Evolutionary conservation across 129 eudicot genomes (phyloP).

Genomic region (Calendula officinalis): DNA sequence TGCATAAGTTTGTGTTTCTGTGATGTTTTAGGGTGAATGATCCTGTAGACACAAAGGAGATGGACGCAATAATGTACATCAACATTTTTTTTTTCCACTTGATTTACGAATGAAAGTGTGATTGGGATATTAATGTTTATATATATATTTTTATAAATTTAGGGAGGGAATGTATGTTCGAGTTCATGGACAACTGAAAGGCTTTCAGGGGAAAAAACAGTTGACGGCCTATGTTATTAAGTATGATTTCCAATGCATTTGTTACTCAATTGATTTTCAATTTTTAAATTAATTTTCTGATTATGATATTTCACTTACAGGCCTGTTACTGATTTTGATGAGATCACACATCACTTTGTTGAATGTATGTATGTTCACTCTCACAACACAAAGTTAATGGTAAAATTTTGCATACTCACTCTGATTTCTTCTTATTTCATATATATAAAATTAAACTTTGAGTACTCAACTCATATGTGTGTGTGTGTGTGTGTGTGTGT

Average conservation of each 20-base stretch:
- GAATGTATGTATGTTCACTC: conserved; percentile 70
- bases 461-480: background rate
- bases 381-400: conserved; percentile 56
- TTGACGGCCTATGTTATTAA: conserved; percentile 68
- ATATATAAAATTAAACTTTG: conserved; percentile 4
- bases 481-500: conserved; percentile 1
- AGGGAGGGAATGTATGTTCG: conserved; percentile 85
- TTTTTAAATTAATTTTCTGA: background rate
- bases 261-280: conserved; percentile 3
- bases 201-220: conserved; percentile 84
- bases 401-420: conserved; percentile 23
- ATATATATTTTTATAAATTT: conserved; percentile 1
- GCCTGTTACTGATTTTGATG: conserved; percentile 73
- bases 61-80: conserved; percentile 54
- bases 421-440: background rate
- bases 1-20: conserved; percentile 20
- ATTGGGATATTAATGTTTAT: conserved; percentile 7
- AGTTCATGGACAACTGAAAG: conserved; percentile 79
- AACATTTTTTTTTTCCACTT: background rate
- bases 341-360: conserved; percentile 71
- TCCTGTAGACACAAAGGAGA: conserved; percentile 63
- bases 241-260: conserved; percentile 33
- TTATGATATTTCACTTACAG: conserved; percentile 38
- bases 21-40: conserved; percentile 67
- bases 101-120: background rate